Evolutionary conservation across 192 early-diverging fungal species (phyloP), one percentile per base, ranked within the genome.

Genomic region (Pilaira anomala): DNA sequence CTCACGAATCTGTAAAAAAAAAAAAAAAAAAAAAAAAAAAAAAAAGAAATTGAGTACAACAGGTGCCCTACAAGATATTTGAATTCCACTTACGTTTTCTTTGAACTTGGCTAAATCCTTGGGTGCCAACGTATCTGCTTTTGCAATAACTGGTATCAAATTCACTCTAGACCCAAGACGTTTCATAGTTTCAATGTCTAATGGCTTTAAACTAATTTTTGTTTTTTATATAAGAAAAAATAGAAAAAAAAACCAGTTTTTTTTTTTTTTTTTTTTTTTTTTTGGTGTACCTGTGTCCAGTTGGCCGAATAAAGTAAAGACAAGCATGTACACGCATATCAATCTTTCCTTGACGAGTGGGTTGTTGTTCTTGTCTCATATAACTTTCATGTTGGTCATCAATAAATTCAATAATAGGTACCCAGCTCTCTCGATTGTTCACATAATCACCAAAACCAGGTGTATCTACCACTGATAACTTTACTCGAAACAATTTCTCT

Each of bases 361-460:
- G 92, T 57, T 84, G 83, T 73, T 93, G 88, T 73, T 99, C 97
- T 78, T 97, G 93, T n/a, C 90, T 83, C 55, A 99, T 79, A 67
- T 90, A 99, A 24, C 83, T 80, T 49, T 93, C 93, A 72, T 96
- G 95, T 71, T 93, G 93, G 48, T 91, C 91, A 81, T 98, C 93
- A 76, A 99, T 92, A 75, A 92, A 90, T 65, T 95, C 88, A 70
- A 95, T 72, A 63, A 99, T 91, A 11, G 97, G 95, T 71, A 93
- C 86, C 97, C 97, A 98, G 72, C 89, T 91, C 60, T 72, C 87
- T 51, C 94, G 88, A 76, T 99, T 99, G 78, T 98, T 97, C 70
- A 99, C 91, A 74, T 92, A 93, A 70, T 98, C 97, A 65, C 97
- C 95, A 74, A 93, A 98, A 16, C 97, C 97, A 42, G 97, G 97